These are phyloP conservation scores for Albugo candida DNA, from an alignment of 352 stramenopile genomes.

Conservation along the genomic window DNA sequence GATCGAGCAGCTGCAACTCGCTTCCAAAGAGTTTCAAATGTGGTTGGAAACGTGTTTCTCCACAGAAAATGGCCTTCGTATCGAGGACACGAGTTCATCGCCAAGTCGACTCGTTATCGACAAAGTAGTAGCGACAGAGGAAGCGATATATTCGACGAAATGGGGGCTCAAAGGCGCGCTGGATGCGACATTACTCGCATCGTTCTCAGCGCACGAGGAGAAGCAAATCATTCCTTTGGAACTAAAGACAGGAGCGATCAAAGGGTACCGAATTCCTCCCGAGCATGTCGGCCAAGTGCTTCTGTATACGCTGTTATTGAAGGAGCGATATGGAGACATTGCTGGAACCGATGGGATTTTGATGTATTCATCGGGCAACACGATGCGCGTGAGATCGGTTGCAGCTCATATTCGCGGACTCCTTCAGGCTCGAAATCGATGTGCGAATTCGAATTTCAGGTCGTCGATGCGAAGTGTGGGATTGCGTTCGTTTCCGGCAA, in stretches of 20 bases:
- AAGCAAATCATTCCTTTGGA: conserved; percentile 41
- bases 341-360: conserved; percentile 23
- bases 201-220: conserved; percentile 8
- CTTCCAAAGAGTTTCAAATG: conserved; percentile 28
- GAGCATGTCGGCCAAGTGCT: conserved; percentile 77
- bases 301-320: conserved; percentile 69
- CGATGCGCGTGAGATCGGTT: conserved; percentile 33
- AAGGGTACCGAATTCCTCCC: conserved; percentile 12
- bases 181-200: conserved; percentile 41
- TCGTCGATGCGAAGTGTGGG: conserved; percentile 21
- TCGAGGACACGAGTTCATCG: conserved; percentile 1
- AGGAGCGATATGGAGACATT: conserved; percentile 35
- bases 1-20: conserved; percentile 27
- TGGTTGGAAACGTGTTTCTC: conserved; percentile 21
- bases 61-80: conserved; percentile 1
- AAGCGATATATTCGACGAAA: conserved; percentile 74
- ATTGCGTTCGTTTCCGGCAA: conserved; percentile 40
- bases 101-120: conserved; percentile 16
- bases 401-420: conserved; percentile 36
- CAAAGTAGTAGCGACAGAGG: conserved; percentile 47
- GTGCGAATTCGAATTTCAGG: conserved; percentile 32
- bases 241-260: conserved; percentile 76
- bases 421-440: conserved; percentile 49
- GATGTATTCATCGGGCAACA: conserved; percentile 47
- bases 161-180: conserved; percentile 67